Evolutionary conservation across 2,329 filamentous ascomycete species (phyloP).

Genomic region (Cercospora berteroae): DNA sequence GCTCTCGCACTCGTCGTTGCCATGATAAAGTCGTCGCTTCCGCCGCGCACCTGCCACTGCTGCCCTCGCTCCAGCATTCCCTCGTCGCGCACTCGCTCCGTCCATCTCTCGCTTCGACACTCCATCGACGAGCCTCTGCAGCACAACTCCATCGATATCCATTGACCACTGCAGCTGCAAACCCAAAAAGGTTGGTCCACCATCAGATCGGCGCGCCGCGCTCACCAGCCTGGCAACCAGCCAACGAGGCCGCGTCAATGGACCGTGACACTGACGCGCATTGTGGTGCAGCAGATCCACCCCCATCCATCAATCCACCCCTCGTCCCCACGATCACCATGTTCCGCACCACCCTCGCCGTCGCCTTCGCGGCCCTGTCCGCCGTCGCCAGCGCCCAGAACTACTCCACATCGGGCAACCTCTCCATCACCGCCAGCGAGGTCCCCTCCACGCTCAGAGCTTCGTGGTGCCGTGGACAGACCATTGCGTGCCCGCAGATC

Average conservation of each 20-base stretch:
- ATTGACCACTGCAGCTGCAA: neutral
- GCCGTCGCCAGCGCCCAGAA: slow-evolving; percentile 47
- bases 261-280: slow-evolving; percentile 10
- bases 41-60: neutral
- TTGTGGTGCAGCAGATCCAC: slow-evolving; percentile 11
- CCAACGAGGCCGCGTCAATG: neutral
- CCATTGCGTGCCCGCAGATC: slow-evolving; percentile 59
- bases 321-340: slow-evolving; percentile 37
- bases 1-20: neutral
- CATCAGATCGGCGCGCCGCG: slow-evolving; percentile 4
- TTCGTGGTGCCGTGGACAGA: slow-evolving; percentile 59
- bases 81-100: neutral
- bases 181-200: neutral
- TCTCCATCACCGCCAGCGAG: slow-evolving; percentile 44
- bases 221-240: slow-evolving; percentile 2
- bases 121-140: neutral
- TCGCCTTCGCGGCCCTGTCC: slow-evolving; percentile 49
- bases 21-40: slow-evolving; percentile 1
- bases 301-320: slow-evolving; percentile 25
- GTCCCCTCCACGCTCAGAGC: slow-evolving; percentile 41
- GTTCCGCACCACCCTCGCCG: slow-evolving; percentile 49
- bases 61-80: neutral
- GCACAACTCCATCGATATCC: neutral
- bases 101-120: neutral
- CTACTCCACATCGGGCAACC: slow-evolving; percentile 39